A percentile compares a stretch with the other conserved stretches of the same genome.
These are phyloP conservation scores for Blastocrithidia nonstop DNA, from an alignment of 208 protist species.

Conservation along the genomic window DNA sequence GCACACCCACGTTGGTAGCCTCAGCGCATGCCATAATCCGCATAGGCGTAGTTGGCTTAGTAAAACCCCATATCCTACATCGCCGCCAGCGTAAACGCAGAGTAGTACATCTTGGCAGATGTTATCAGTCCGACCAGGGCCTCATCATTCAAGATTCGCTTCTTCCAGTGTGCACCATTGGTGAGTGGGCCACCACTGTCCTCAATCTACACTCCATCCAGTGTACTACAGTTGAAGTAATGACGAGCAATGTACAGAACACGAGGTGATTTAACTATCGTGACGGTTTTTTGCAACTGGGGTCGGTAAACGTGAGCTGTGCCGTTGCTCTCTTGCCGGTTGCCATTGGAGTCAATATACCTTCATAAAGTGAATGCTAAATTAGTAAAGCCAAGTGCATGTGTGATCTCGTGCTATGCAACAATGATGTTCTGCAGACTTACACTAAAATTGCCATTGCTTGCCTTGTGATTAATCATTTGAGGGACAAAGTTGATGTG, in stretches of 20 bases:
- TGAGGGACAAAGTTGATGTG: constrained; percentile 51
- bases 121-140: background rate
- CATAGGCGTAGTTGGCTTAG: constrained; percentile 26
- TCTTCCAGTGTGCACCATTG: constrained; percentile 68
- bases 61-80: constrained; percentile 74
- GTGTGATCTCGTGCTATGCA: constrained; percentile 57
- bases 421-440: constrained; percentile 5
- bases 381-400: constrained; percentile 57
- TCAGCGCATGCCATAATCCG: constrained; percentile 53
- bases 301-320: constrained; percentile 1
- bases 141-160: constrained; percentile 51
- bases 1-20: constrained; percentile 19
- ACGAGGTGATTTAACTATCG: constrained; percentile 11
- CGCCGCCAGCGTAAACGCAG: constrained; percentile 51
- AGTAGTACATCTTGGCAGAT: constrained; percentile 17
- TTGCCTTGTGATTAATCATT: constrained; percentile 6
- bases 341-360: background rate
- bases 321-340: background rate
- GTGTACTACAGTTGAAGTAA: constrained; percentile 41
- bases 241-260: constrained; percentile 13
- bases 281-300: constrained; percentile 14
- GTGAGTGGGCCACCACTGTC: constrained; percentile 27
- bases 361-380: background rate
- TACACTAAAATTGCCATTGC: no score
- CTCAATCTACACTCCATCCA: constrained; percentile 52